Base-by-base conservation (phyloP, 805 yeast genomes). In the Barnettozyma californica region DNA sequence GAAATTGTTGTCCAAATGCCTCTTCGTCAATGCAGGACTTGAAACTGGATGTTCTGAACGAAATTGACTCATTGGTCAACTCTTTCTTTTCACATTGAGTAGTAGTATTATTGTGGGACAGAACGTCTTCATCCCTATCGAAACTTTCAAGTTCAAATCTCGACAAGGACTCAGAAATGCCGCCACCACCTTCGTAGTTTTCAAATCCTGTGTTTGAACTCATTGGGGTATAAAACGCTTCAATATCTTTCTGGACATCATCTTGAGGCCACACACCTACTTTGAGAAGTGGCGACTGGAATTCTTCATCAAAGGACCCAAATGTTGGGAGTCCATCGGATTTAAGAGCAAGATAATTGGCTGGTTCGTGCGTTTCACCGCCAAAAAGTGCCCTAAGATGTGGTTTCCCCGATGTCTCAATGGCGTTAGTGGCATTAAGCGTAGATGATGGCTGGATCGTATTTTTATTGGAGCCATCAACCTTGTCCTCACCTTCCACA, bases 211-310 rank as follows among this genome's bases (percentile, higher is more conserved):
- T 41, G 16, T 41, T 48, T 8, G 53, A 34, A 39, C 57, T 59
- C 50, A 51, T 60, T 21, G 64, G 63, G 2, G 64, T 60, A 34
- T 57, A 55, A 36, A 55, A 58, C 2, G 48, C 36, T 19, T 59
- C 62, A 29, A 41, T 42, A 13, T 52, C 58, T 10, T 42, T 48
- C 13, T 44, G 34, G n/a, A 35, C 13, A 10, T 52, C 53, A 7
- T 54, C 59, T 6, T 45, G 26, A 3, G 58, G 49, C 3, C 46
- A 48, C 10, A 59, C 53, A 4, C 55, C 55, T 37, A 61, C 53
- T 33, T 53, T 56, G 35, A 60, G 41, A 4, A 60, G 44, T 16
- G 58, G 57, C 2, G 59, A 50, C 13, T 26, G 39, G 42, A 60
- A 59, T 2, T 54, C 59, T 0, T 58, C 62, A 49, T 56, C 59